These are phyloP conservation scores for Botrytis deweyae DNA, from an alignment of 2,329 filamentous ascomycete species.

Conservation along the genomic window DNA sequence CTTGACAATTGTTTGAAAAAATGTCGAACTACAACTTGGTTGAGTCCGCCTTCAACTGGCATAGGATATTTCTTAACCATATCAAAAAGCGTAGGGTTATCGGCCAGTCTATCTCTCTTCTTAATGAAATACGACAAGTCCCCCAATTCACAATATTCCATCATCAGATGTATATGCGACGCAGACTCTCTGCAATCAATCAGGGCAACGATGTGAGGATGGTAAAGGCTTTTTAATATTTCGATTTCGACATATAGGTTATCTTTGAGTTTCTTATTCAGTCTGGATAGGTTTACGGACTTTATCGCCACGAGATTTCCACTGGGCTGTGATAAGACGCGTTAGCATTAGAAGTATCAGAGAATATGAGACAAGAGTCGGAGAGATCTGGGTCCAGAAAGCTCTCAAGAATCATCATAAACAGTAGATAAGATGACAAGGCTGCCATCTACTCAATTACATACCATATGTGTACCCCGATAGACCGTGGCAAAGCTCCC, in stretches of 20 bases:
- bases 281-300: constrained; percentile 83
- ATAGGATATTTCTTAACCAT: constrained; percentile 95
- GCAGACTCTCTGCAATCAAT: constrained; percentile 89
- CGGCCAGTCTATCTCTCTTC: constrained; percentile 77
- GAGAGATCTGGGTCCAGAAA: background rate
- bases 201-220: constrained; percentile 94
- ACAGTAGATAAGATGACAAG: background rate
- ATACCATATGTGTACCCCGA: constrained; percentile 78
- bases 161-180: constrained; percentile 90
- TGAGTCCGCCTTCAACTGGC: constrained; percentile 75
- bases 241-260: constrained; percentile 95
- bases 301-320: constrained; percentile 91
- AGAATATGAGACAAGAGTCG: constrained; percentile 16
- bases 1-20: constrained; percentile 94
- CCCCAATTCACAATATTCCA: constrained; percentile 97
- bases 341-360: constrained; percentile 27
- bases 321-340: constrained; percentile 57
- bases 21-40: constrained; percentile 95
- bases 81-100: constrained; percentile 78
- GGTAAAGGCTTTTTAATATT: constrained; percentile 88
- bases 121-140: constrained; percentile 96
- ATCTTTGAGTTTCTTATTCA: constrained; percentile 95
- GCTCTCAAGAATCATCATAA: background rate
- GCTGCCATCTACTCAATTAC: constrained; percentile 38
- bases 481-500: constrained; percentile 98